phyloP scores from a whole-genome alignment of 2,329 filamentous ascomycete species.

The Lecanicillium sp. region DNA sequence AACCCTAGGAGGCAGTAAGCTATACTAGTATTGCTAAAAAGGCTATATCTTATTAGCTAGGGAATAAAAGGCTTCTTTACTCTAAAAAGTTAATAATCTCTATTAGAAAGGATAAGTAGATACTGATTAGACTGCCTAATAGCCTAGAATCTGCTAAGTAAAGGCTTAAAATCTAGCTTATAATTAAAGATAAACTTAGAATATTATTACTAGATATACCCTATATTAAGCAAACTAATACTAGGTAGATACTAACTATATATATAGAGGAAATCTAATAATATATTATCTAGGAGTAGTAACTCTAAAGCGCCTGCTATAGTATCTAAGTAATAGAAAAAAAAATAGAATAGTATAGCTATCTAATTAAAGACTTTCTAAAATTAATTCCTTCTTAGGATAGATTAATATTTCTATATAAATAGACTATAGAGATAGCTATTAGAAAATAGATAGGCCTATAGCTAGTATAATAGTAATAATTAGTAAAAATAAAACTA shows the following conservation, averaged over 20 bases:
- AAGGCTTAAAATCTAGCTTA: not conserved
- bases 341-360: conserved; percentile 4
- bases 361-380: conserved; percentile 2
- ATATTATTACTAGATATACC: not conserved
- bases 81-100: too few relatives aligned
- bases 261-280: not conserved
- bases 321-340: not conserved
- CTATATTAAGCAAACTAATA: conserved; percentile 1
- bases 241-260: not conserved
- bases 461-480: conserved; percentile 1
- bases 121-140: not conserved
- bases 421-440: not conserved
- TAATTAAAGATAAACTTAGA: conserved; percentile 1
- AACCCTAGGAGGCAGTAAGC: not conserved
- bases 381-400: not conserved
- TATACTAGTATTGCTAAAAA: not conserved
- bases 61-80: not conserved
- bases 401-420: conserved; percentile 1
- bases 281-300: not conserved
- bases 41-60: not conserved
- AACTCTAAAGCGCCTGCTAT: not conserved
- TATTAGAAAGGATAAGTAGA: not conserved
- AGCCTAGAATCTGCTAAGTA: not conserved
- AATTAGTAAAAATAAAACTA: not conserved
- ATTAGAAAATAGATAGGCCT: not conserved